These are phyloP conservation scores for Ministeria vibrans DNA, from an alignment of 78 protist species.

Conservation along the genomic window DNA sequence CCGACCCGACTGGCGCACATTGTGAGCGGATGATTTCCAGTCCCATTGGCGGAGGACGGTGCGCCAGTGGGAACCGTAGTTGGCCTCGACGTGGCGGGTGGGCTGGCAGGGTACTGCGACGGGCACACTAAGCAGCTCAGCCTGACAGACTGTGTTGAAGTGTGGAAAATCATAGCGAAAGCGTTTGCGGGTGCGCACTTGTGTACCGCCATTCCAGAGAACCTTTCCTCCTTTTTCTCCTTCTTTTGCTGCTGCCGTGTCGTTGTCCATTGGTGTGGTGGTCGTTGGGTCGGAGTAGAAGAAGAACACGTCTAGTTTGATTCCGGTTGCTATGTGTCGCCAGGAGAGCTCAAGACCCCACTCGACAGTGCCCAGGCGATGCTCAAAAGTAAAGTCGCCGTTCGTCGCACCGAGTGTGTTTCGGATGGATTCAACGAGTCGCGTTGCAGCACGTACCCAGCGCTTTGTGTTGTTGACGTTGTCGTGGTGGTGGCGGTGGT, in stretches of 20 bases:
- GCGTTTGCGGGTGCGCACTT: neutral
- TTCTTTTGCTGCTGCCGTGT: no score
- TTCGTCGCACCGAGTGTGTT: no score
- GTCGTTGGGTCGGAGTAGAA: no score
- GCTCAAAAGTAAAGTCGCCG: neutral
- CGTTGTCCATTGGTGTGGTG: no score
- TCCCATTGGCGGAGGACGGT: neutral
- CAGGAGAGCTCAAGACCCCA: neutral
- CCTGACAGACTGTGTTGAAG: neutral
- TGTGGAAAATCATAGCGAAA: neutral
- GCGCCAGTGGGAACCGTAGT: neutral
- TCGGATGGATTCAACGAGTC: no score
- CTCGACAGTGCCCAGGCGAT: neutral
- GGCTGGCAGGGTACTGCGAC: neutral
- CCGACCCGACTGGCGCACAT: neutral
- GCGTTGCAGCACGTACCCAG: no score
- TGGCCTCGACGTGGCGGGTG: neutral
- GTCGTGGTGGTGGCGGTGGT: neutral
- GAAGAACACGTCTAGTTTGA: neutral
- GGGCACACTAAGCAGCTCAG: neutral
- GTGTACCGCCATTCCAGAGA: conserved; percentile 4
- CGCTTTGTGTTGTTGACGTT: neutral
- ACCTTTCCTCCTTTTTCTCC: no score
- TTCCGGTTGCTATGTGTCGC: neutral
- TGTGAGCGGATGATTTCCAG: neutral